phyloP scores from a whole-genome alignment of 495 filamentous ascomycete genomes.

The Xylaria intraflava region DNA sequence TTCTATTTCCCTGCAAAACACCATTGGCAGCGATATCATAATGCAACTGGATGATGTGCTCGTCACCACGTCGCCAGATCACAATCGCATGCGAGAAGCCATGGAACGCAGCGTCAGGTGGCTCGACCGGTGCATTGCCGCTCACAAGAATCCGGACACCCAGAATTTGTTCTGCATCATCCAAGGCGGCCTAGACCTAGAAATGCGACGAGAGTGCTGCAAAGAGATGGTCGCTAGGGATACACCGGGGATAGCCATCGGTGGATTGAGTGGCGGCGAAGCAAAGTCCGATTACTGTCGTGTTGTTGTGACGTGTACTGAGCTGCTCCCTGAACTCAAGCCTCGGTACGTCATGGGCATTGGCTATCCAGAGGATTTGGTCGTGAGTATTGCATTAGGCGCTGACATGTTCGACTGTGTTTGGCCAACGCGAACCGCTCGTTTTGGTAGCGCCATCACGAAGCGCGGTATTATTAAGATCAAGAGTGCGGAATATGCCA shows the following conservation, averaged over 20 bases:
- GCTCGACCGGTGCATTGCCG: conserved; percentile 92
- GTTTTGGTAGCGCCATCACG: conserved; percentile 91
- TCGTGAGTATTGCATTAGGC: conserved; percentile 85
- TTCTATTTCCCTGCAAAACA: conserved; percentile 93
- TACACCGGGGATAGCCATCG: conserved; percentile 95
- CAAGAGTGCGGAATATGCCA: conserved; percentile 63
- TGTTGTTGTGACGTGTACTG: conserved; percentile 79
- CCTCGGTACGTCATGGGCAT: conserved; percentile 98
- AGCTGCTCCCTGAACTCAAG: conserved; percentile 77
- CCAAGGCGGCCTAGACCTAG: conserved; percentile 89
- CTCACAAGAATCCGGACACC: conserved; percentile 68
- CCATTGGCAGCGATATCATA: conserved; percentile 96
- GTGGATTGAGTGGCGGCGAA: conserved; percentile 81
- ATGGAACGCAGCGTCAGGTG: conserved; percentile 97
- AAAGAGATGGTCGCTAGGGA: conserved; percentile 83
- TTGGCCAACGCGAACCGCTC: conserved; percentile 93
- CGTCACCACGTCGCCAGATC: conserved; percentile 86
- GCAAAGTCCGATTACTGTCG: conserved; percentile 52
- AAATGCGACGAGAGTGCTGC: conserved; percentile 77
- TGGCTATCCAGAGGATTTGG: conserved; percentile 90
- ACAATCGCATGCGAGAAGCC: conserved; percentile 78
- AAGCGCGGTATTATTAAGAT: conserved; percentile 75
- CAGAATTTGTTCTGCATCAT: conserved; percentile 99
- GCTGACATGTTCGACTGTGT: conserved; percentile 99
- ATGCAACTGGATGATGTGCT: conserved; percentile 99